Conservation (phyloP, 352 stramenopile species). For the Phytophthora fragariae region DNA sequence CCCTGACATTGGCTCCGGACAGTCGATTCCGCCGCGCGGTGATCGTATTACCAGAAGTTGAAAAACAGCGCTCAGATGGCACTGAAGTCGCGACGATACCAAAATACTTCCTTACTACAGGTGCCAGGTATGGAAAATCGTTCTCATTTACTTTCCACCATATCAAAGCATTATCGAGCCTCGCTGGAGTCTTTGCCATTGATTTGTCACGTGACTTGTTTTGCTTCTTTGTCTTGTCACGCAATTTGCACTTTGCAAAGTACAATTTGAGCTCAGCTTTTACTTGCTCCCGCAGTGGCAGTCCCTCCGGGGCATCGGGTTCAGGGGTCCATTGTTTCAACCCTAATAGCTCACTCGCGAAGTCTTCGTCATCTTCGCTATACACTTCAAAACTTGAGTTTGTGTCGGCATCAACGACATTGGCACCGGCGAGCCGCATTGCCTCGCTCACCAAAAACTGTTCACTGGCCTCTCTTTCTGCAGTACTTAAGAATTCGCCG, state of each 20-base stretch:
- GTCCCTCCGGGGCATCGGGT: neutral
- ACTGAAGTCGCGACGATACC: slow-evolving; percentile 20
- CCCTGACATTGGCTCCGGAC: too few relatives aligned
- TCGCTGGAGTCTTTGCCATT: too few relatives aligned
- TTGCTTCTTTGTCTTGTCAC: neutral
- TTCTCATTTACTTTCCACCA: slow-evolving; percentile 2
- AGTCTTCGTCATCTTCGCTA: slow-evolving; percentile 12
- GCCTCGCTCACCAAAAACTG: slow-evolving; percentile 4
- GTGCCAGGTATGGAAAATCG: slow-evolving; percentile 12
- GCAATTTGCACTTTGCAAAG: slow-evolving; percentile 13
- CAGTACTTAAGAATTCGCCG: neutral
- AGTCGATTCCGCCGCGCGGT: too few relatives aligned
- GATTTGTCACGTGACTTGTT: neutral
- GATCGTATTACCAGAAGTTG: neutral
- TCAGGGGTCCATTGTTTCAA: neutral
- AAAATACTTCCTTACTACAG: neutral
- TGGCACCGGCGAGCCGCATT: slow-evolving; percentile 5
- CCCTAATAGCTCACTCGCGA: slow-evolving; percentile 4
- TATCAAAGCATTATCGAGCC: too few relatives aligned
- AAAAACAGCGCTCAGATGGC: slow-evolving; percentile 19
- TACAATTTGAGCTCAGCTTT: slow-evolving; percentile 6
- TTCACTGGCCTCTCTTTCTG: neutral
- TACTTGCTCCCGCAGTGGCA: slow-evolving; percentile 9
- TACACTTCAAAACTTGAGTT: slow-evolving; percentile 12
- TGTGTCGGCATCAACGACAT: neutral